Percentiles rank a stretch among this genome's conserved stretches.
phyloP scores from a whole-genome alignment of 2,329 filamentous ascomycete genomes.

The Zasmidium cellare region DNA sequence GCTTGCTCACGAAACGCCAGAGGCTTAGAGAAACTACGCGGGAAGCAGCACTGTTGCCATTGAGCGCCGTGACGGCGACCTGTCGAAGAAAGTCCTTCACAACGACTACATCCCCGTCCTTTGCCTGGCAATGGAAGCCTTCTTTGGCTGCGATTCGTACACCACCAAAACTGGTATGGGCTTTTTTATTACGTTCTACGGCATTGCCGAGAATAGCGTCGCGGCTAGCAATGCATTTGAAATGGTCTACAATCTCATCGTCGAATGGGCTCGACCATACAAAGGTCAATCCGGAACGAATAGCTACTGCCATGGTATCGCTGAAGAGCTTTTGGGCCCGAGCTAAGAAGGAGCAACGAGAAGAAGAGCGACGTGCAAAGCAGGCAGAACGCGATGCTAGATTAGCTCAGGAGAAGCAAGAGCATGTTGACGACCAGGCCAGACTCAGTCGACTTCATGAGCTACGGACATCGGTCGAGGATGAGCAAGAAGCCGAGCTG shows the following conservation, averaged over 20 bases:
- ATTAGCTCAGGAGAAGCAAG: background rate
- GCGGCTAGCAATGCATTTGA: constrained; percentile 28
- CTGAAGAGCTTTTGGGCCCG: background rate
- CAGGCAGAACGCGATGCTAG: constrained; percentile 8
- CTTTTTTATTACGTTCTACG: constrained; percentile 23
- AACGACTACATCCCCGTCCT: constrained; percentile 1
- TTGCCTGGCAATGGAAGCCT: constrained; percentile 5
- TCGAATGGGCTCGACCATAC: constrained; percentile 18
- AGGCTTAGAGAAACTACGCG: constrained; percentile 6
- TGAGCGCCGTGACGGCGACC: constrained; percentile 12
- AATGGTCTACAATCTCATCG: constrained; percentile 25
- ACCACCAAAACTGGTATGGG: background rate
- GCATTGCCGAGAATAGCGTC: constrained; percentile 27
- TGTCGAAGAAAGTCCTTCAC: constrained; percentile 2
- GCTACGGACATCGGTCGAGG: background rate
- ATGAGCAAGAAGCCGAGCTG: too few species aligned
- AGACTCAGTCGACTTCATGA: constrained; percentile 1
- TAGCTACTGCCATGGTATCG: constrained; percentile 20
- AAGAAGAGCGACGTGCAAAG: constrained; percentile 13
- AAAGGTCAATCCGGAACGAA: constrained; percentile 9
- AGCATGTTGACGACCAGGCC: constrained; percentile 1
- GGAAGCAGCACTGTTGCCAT: constrained; percentile 15
- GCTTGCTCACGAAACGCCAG: constrained; percentile 9
- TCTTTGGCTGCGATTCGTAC: constrained; percentile 11
- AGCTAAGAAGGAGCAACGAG: constrained; percentile 7